Conservation (phyloP, 2,329 filamentous ascomycete genomes). For the Ilyonectria mors-panacis region DNA sequence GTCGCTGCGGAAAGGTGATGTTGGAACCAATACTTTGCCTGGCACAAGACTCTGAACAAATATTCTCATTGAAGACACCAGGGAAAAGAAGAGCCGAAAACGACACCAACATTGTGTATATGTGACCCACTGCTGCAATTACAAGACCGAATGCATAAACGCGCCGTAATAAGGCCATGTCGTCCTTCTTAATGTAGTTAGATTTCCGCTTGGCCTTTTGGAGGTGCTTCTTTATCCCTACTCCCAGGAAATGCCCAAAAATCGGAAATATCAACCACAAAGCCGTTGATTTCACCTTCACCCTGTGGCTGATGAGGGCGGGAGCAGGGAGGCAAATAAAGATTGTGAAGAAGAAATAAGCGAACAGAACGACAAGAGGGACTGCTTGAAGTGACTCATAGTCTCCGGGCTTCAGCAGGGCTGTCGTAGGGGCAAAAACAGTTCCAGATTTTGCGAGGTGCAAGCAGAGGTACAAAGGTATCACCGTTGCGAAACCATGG, state of each 20-base stretch:
- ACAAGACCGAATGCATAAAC: not conserved
- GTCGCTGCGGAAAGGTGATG: not conserved
- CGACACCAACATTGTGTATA: not conserved
- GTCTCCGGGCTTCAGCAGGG: not conserved
- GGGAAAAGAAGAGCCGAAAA: not conserved
- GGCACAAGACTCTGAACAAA: too few relatives aligned
- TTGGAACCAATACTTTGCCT: not conserved
- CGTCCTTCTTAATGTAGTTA: too few relatives aligned
- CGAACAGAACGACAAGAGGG: not conserved
- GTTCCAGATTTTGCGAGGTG: not conserved
- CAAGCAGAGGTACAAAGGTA: not conserved
- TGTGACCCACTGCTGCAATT: not conserved
- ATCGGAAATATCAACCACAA: not conserved
- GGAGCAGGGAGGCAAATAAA: not conserved
- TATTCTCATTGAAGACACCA: not conserved
- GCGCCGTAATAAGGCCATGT: not conserved
- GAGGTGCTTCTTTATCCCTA: not conserved
- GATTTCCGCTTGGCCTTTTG: too few relatives aligned
- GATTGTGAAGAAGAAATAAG: not conserved
- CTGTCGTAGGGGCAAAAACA: not conserved
- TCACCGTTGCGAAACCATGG: not conserved
- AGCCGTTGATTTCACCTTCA: not conserved
- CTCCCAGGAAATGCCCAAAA: not conserved
- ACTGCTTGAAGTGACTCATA: not conserved
- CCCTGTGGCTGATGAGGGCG: not conserved